phyloP scores from a whole-genome alignment of 2,329 filamentous ascomycete species.

The Akanthomyces lecanii region DNA sequence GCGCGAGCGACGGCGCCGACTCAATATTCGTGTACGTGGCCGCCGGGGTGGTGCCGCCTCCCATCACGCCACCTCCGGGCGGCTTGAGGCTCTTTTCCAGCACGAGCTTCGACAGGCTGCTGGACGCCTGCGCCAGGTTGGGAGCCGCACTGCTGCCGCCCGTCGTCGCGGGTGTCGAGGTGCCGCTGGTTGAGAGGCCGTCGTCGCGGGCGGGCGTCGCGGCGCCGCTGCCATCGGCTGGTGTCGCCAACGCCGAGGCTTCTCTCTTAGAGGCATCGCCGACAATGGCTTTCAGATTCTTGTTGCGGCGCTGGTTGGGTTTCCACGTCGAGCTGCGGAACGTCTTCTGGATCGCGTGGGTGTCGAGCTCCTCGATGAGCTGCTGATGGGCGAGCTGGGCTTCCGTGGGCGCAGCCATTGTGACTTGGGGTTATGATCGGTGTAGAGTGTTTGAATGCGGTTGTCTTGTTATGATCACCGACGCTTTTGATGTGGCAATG shows the following conservation, averaged over 20 bases:
- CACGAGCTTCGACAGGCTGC: conserved; percentile 81
- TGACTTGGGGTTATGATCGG: neutral
- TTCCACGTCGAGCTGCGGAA: conserved; percentile 92
- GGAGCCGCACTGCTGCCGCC: conserved; percentile 48
- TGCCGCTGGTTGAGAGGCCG: conserved; percentile 53
- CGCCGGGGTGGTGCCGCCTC: conserved; percentile 50
- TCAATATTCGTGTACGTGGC: conserved; percentile 97
- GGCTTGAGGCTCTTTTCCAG: conserved; percentile 70
- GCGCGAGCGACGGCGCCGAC: conserved; percentile 80
- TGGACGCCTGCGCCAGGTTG: conserved; percentile 85
- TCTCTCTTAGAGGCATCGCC: conserved; percentile 85
- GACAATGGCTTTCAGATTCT: conserved; percentile 96
- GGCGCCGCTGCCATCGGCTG: conserved; percentile 70
- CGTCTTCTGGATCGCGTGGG: conserved; percentile 77
- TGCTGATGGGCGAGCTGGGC: conserved; percentile 76
- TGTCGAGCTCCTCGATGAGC: conserved; percentile 88
- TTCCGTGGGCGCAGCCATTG: conserved; percentile 60
- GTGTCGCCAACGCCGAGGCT: conserved; percentile 77
- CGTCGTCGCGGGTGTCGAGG: conserved; percentile 54
- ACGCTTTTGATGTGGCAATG: neutral
- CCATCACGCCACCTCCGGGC: conserved; percentile 24
- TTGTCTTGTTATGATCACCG: neutral
- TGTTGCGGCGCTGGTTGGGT: conserved; percentile 92
- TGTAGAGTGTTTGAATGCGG: neutral
- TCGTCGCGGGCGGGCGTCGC: conserved; percentile 58